Evolutionary conservation across 257 asterid species (phyloP).

Genomic region (Petunia secreta): DNA sequence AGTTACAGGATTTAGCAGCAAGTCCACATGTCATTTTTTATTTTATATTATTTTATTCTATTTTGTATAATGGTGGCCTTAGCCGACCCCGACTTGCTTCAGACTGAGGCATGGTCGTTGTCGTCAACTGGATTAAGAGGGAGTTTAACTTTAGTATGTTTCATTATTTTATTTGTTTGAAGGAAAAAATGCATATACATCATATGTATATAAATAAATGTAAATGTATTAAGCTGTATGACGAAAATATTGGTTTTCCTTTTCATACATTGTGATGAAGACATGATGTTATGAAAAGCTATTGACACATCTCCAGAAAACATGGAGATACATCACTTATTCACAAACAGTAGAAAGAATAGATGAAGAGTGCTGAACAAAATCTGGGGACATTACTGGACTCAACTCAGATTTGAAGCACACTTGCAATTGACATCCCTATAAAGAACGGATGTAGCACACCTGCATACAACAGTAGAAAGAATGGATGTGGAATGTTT

Average conservation of each 20-base stretch:
- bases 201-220: background rate
- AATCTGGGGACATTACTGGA: slow-evolving; percentile 4
- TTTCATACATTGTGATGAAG: background rate
- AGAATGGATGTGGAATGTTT: slow-evolving; percentile 8
- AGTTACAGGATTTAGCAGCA: slow-evolving; percentile 10
- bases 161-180: background rate
- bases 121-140: slow-evolving; percentile 1
- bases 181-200: background rate
- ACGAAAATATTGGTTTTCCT: slow-evolving; percentile 11
- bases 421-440: slow-evolving; percentile 18
- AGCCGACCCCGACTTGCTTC: no score
- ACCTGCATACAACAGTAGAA: slow-evolving; percentile 16
- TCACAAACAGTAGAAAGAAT: slow-evolving; percentile 7
- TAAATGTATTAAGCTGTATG: background rate
- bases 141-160: background rate
- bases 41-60: background rate
- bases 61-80: background rate
- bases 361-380: background rate
- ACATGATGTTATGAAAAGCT: slow-evolving; percentile 1
- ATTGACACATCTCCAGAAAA: background rate
- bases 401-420: slow-evolving; percentile 15
- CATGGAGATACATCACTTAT: slow-evolving; percentile 10
- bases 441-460: slow-evolving; percentile 12
- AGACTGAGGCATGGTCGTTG: no score
- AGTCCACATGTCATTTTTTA: background rate